These are phyloP conservation scores for Neonectria neomacrospora DNA, from an alignment of 2,329 filamentous ascomycete species.

Conservation along the genomic window DNA sequence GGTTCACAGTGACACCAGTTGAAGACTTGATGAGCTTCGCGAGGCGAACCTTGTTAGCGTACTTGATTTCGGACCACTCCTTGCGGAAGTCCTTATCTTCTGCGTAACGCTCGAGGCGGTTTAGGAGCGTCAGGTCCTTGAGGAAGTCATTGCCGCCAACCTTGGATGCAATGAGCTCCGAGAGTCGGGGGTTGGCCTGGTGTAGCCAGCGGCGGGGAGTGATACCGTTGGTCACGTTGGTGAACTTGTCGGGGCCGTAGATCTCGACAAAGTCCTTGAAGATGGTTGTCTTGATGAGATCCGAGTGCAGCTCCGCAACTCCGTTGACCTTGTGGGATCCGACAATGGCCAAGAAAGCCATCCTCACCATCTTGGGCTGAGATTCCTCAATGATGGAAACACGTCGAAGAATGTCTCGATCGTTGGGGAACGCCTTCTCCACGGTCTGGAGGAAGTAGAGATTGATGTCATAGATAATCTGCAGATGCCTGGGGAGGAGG, in stretches of 20 bases:
- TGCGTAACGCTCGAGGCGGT: conserved; percentile 84
- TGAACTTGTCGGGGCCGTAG: conserved; percentile 97
- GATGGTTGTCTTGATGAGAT: conserved; percentile 98
- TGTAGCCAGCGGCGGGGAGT: conserved; percentile 96
- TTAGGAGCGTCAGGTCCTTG: conserved; percentile 87
- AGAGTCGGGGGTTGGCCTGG: conserved; percentile 93
- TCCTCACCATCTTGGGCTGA: conserved; percentile 96
- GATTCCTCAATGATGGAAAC: conserved; percentile 99
- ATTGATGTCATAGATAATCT: conserved; percentile 99
- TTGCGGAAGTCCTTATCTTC: conserved; percentile 91
- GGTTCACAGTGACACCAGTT: conserved; percentile 85
- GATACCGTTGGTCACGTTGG: conserved; percentile 98
- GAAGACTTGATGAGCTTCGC: conserved; percentile 90
- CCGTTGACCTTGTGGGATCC: conserved; percentile 99
- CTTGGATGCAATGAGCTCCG: conserved; percentile 91
- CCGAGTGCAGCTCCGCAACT: conserved; percentile 96
- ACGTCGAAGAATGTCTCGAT: conserved; percentile 83
- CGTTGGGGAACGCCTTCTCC: conserved; percentile 89
- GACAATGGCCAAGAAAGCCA: conserved; percentile 95
- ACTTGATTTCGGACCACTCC: conserved; percentile 97
- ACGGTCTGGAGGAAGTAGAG: conserved; percentile 90
- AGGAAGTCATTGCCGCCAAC: conserved; percentile 85
- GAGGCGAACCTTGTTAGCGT: conserved; percentile 91
- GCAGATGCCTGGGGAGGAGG: conserved; percentile 90
- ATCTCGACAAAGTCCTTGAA: conserved; percentile 98